Conservation (phyloP, 1,284 basidiomycete species). For the Sutorius eximius region DNA sequence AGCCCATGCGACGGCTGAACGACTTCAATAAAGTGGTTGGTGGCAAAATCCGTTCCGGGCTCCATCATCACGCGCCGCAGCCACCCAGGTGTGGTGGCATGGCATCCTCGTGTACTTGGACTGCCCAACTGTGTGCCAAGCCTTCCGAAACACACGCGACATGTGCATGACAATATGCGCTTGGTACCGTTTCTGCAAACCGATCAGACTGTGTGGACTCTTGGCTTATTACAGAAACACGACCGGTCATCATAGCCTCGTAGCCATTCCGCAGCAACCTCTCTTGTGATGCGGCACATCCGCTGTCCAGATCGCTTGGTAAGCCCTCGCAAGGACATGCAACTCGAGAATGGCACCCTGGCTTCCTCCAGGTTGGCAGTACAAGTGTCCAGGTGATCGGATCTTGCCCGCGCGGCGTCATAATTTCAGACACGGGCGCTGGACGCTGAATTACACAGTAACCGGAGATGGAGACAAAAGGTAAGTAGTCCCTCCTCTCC, state of each 20-base stretch:
- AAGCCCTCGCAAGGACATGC: neutral
- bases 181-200: neutral
- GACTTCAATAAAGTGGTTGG: neutral
- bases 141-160: too few species aligned
- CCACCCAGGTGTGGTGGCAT: neutral
- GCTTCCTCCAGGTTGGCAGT: neutral
- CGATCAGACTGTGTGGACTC: neutral
- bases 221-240: neutral
- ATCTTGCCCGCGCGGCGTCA: slow-evolving; percentile 2
- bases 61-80: neutral
- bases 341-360: neutral
- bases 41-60: neutral
- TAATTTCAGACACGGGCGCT: neutral
- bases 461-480: neutral
- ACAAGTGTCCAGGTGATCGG: neutral
- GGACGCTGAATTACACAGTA: neutral
- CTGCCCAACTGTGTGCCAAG: neutral
- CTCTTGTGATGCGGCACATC: neutral
- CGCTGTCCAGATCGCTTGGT: slow-evolving; percentile 1
- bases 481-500: neutral
- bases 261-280: slow-evolving; percentile 1
- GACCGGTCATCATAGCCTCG: neutral
- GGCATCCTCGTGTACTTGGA: neutral
- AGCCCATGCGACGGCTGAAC: neutral
- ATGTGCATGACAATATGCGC: neutral